A percentile compares a stretch with the other conserved stretches of the same genome.
Evolutionary conservation across 805 yeast genomes (phyloP).

Genomic region (Sugiyamaella qingdaonensis): DNA sequence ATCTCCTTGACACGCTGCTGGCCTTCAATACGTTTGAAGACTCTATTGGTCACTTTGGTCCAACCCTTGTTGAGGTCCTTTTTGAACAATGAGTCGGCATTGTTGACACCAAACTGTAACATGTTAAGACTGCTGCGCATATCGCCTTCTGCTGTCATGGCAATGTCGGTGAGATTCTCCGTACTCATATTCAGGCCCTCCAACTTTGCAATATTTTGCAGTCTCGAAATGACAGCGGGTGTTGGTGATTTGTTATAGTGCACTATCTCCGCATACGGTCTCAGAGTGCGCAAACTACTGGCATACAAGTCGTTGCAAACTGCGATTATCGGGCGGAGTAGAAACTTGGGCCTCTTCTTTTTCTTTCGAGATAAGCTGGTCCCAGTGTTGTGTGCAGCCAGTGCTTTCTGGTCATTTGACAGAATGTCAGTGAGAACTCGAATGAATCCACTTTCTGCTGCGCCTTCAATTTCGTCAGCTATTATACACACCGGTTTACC

Average conservation of each 20-base stretch:
- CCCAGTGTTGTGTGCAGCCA: conserved; percentile 30
- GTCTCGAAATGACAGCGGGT: conserved; percentile 43
- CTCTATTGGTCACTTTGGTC: conserved; percentile 57
- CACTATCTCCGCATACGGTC: conserved; percentile 69
- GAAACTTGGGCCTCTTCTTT: conserved; percentile 39
- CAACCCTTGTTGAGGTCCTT: conserved; percentile 66
- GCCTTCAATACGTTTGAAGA: conserved; percentile 53
- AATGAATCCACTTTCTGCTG: conserved; percentile 56
- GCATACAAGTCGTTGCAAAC: conserved; percentile 86
- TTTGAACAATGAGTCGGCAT: conserved; percentile 13
- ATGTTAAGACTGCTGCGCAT: conserved; percentile 80
- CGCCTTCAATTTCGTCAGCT: conserved; percentile 88
- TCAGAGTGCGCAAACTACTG: conserved; percentile 65
- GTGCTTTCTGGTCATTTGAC: conserved; percentile 52
- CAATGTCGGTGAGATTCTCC: conserved; percentile 57
- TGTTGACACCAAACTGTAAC: conserved; percentile 58
- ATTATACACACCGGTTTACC: conserved; percentile 77
- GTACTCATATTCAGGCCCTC: conserved; percentile 52
- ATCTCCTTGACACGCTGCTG: conserved; percentile 46
- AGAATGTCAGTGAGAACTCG: conserved; percentile 54
- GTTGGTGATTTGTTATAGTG: conserved; percentile 57
- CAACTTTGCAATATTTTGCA: conserved; percentile 47
- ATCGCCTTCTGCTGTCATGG: conserved; percentile 73
- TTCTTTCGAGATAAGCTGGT: conserved; percentile 19
- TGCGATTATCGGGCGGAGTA: conserved; percentile 83